These are phyloP conservation scores for Auriscalpium orientale DNA, from an alignment of 768 basidiomycete genomes.

Conservation along the genomic window DNA sequence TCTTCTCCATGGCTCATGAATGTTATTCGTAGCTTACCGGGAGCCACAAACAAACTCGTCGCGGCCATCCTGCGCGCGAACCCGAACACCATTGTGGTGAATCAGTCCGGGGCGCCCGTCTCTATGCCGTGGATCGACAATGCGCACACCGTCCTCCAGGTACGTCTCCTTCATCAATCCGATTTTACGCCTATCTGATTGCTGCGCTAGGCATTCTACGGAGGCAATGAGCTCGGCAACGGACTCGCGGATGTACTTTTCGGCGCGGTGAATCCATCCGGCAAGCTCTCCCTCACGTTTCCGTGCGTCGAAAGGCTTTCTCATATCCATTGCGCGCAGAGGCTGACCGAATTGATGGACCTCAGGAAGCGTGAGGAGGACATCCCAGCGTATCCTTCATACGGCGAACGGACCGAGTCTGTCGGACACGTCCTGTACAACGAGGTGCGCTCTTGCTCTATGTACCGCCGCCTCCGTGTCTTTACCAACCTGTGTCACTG, in stretches of 20 bases:
- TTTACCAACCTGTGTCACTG: not conserved
- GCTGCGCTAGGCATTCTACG: conserved; percentile 36
- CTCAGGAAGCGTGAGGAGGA: conserved; percentile 43
- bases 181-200: not conserved
- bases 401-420: conserved; percentile 35
- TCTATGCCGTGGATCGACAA: conserved; percentile 47
- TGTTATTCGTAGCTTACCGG: conserved; percentile 35
- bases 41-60: conserved; percentile 44
- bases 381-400: conserved; percentile 40
- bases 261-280: conserved; percentile 52
- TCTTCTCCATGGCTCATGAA: not conserved
- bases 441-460: conserved; percentile 26
- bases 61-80: conserved; percentile 40
- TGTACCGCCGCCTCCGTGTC: conserved; percentile 15
- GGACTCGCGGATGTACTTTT: conserved; percentile 54
- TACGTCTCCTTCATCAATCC: conserved; percentile 13
- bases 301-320: conserved; percentile 27
- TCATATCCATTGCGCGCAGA: not conserved
- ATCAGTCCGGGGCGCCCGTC: conserved; percentile 48
- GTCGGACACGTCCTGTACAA: conserved; percentile 39
- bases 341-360: not conserved
- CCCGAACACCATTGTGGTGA: conserved; percentile 47
- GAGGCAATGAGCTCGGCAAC: conserved; percentile 49
- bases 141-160: conserved; percentile 33
- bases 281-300: conserved; percentile 49